Base-by-base conservation (phyloP, 1,284 basidiomycete species). In the Cystobasidium sp. region DNA sequence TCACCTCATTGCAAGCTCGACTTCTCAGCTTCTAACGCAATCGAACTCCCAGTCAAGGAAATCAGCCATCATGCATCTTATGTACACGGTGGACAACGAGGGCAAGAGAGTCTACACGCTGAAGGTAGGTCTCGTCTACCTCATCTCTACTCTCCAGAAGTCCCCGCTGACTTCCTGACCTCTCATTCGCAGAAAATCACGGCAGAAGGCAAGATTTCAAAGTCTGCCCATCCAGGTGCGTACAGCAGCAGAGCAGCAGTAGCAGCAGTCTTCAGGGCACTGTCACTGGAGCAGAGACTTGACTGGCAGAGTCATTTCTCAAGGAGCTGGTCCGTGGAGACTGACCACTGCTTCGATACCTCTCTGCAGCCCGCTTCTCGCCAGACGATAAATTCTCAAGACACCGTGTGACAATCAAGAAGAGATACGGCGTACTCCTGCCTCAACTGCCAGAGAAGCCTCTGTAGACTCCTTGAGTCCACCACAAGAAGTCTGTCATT, bases 321-420 rank as follows among this genome's bases (percentile, higher is more conserved):
- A 31, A 31, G 31, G 5, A 31, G 31, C 31, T 31, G 31, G 31
- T 31, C 31, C 2, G 31, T 5, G 5, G 31, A 31, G 31, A 31
- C 31, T 31, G 31, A 31, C 31, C 31, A 31, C 31, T 31, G 31
- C 31, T 14, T 67, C 41, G 24, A 65, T 20, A 24, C 31, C 53
- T 6, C n/a, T 14, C 6, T 52, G n/a, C 80, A 94, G 94, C 94
- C 47, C 92, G 94, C 49, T 97, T 97, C 85, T 97, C 94, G 39
- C 94, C 94, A 18, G 94, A 97, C 83, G 94, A 97, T 88, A 97
- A 97, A 86, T 97, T 95, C 85, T 95, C 94, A 77, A 88, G 93
- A 76, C 94, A 97, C 82, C 90, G 94, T 76, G 92, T 97, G 74
- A 95, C 93, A 4, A 91, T 97, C 82, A 97, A 97, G 86, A 93